Evolutionary conservation across 495 filamentous ascomycete genomes (phyloP).

Genomic region (Beverwykella pulmonaria): DNA sequence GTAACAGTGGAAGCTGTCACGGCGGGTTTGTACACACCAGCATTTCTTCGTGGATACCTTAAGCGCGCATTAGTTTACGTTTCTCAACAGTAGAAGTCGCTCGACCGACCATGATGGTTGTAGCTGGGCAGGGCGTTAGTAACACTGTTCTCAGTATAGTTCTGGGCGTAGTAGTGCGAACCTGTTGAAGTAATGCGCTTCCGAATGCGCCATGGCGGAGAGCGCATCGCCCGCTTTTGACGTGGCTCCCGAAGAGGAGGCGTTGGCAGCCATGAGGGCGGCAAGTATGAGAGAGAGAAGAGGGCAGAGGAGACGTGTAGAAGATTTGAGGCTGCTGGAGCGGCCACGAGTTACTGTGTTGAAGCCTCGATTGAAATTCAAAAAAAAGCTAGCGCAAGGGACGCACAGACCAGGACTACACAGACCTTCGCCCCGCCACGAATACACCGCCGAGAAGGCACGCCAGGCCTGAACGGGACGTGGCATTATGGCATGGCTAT

Average conservation of each 20-base stretch:
- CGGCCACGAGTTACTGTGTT: background rate
- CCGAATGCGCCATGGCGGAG: conserved; percentile 62
- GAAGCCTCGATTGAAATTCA: background rate
- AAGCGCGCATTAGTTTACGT: conserved; percentile 29
- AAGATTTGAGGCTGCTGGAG: conserved; percentile 2
- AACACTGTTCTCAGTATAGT: background rate
- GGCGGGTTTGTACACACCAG: conserved; percentile 64
- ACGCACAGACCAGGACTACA: background rate
- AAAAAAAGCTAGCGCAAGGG: conserved; percentile 17
- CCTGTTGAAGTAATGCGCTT: conserved; percentile 98
- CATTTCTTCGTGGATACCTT: conserved; percentile 98
- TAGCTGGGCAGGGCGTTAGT: conserved; percentile 62
- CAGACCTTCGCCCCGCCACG: background rate
- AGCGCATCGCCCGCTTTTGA: conserved; percentile 39
- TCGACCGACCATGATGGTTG: conserved; percentile 83
- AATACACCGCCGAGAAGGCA: background rate
- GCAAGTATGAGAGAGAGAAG: background rate
- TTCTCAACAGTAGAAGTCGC: conserved; percentile 31
- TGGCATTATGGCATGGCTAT: background rate
- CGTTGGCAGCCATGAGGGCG: conserved; percentile 36
- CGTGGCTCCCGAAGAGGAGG: conserved; percentile 27
- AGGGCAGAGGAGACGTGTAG: background rate
- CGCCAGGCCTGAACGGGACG: background rate
- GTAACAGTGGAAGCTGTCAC: conserved; percentile 8
- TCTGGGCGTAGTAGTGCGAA: conserved; percentile 47